phyloP scores from a whole-genome alignment of 768 basidiomycete genomes.

The Cystoderma amianthinum region DNA sequence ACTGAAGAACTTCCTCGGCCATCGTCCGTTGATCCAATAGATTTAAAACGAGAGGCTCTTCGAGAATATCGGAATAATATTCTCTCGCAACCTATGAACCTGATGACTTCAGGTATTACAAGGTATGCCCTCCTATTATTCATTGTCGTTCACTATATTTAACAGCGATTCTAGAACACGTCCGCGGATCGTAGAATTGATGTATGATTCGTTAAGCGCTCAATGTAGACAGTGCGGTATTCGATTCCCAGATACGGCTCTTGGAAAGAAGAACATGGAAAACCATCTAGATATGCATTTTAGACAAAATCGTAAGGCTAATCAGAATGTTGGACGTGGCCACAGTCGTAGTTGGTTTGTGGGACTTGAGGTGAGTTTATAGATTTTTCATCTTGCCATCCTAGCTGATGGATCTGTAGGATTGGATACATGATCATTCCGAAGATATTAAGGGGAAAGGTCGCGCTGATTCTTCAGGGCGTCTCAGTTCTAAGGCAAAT shows the following conservation, averaged over 20 bases:
- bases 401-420: constrained; percentile 37
- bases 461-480: constrained; percentile 44
- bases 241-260: constrained; percentile 68
- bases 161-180: constrained; percentile 35
- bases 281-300: constrained; percentile 97
- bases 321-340: constrained; percentile 73
- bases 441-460: constrained; percentile 65
- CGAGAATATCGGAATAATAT: constrained; percentile 57
- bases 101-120: constrained; percentile 64
- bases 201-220: constrained; percentile 69
- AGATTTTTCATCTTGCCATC: constrained; percentile 15
- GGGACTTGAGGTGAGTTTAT: constrained; percentile 56
- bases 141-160: not conserved
- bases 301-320: constrained; percentile 81
- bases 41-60: constrained; percentile 38
- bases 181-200: constrained; percentile 52
- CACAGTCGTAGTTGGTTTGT: constrained; percentile 90
- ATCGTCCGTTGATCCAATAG: constrained; percentile 17
- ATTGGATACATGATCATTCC: constrained; percentile 76
- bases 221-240: constrained; percentile 94
- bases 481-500: constrained; percentile 47
- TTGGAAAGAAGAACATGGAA: constrained; percentile 73
- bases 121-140: constrained; percentile 42
- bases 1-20: constrained; percentile 28
- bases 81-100: constrained; percentile 49